Percentiles rank a stretch among this genome's conserved stretches.
Evolutionary conservation across 768 basidiomycete species (phyloP).

Genomic region (Lactarius sp.): DNA sequence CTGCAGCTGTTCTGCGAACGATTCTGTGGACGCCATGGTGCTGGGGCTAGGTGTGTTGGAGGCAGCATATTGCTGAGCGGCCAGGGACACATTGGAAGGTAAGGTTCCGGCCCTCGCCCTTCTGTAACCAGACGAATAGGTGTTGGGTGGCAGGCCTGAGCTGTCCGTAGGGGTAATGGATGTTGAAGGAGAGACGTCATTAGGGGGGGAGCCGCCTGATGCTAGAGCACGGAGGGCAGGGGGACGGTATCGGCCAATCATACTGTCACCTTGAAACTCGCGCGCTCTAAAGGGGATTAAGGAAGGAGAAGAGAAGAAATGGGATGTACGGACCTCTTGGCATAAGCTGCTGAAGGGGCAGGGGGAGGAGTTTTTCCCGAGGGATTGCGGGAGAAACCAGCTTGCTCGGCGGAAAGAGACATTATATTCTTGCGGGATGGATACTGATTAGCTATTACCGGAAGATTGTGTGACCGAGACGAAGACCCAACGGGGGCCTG

Average conservation of each 20-base stretch:
- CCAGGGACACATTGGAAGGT: slow-evolving; percentile 90
- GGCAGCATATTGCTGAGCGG: slow-evolving; percentile 75
- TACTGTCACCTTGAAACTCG: slow-evolving; percentile 78
- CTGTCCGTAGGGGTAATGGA: slow-evolving; percentile 51
- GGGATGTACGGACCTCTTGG: slow-evolving; percentile 60
- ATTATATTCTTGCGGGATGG: slow-evolving; percentile 68
- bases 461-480: slow-evolving; percentile 31
- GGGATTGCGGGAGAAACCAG: slow-evolving; percentile 74
- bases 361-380: slow-evolving; percentile 89
- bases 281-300: slow-evolving; percentile 55
- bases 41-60: slow-evolving; percentile 51
- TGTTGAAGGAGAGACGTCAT: slow-evolving; percentile 56
- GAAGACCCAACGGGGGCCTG: slow-evolving; percentile 22
- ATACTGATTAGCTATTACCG: slow-evolving; percentile 80
- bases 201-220: slow-evolving; percentile 67
- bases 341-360: slow-evolving; percentile 84
- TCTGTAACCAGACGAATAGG: slow-evolving; percentile 82
- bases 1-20: slow-evolving; percentile 44
- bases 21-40: slow-evolving; percentile 42
- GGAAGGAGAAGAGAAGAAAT: slow-evolving; percentile 25
- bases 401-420: slow-evolving; percentile 88
- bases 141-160: slow-evolving; percentile 59
- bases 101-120: slow-evolving; percentile 97
- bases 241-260: slow-evolving; percentile 68
- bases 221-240: slow-evolving; percentile 69